phyloP scores from a whole-genome alignment of 2,329 filamentous ascomycete genomes.

The Fusarium lyarnte region DNA sequence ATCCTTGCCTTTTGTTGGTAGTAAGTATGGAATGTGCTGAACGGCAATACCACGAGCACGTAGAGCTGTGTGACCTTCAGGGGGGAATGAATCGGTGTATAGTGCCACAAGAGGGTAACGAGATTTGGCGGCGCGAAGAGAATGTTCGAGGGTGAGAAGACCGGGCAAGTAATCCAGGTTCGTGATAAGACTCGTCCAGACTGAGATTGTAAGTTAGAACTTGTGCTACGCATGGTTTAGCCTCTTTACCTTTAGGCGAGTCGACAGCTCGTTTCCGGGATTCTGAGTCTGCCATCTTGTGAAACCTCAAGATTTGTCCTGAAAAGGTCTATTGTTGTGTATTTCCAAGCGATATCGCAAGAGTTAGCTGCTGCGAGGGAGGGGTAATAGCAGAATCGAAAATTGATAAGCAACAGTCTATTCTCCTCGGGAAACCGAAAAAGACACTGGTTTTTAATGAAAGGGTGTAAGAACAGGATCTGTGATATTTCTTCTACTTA shows the following conservation, averaged over 20 bases:
- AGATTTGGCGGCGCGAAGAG: conserved; percentile 71
- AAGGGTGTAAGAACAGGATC: neutral
- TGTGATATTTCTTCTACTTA: neutral
- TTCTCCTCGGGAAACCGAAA: neutral
- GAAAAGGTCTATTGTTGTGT: neutral
- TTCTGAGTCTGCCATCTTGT: conserved; percentile 35
- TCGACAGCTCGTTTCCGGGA: conserved; percentile 47
- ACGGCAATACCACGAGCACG: conserved; percentile 73
- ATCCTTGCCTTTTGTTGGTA: conserved; percentile 72
- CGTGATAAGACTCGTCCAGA: conserved; percentile 90
- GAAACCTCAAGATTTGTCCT: neutral
- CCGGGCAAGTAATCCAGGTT: conserved; percentile 85
- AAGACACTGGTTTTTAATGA: neutral
- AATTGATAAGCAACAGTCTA: neutral
- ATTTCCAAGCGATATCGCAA: neutral
- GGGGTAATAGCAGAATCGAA: conserved; percentile 6
- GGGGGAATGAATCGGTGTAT: conserved; percentile 81
- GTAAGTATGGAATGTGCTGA: conserved; percentile 76
- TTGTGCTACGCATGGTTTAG: neutral
- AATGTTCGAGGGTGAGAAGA: conserved; percentile 82
- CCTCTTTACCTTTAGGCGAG: conserved; percentile 50
- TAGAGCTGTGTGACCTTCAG: conserved; percentile 74
- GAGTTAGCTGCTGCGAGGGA: conserved; percentile 14
- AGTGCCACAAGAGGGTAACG: conserved; percentile 84
- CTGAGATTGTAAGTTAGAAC: conserved; percentile 53